Evolutionary conservation across 2,329 filamentous ascomycete species (phyloP), one percentile per base, ranked within the genome.

Genomic region (Cladosporium phlei): DNA sequence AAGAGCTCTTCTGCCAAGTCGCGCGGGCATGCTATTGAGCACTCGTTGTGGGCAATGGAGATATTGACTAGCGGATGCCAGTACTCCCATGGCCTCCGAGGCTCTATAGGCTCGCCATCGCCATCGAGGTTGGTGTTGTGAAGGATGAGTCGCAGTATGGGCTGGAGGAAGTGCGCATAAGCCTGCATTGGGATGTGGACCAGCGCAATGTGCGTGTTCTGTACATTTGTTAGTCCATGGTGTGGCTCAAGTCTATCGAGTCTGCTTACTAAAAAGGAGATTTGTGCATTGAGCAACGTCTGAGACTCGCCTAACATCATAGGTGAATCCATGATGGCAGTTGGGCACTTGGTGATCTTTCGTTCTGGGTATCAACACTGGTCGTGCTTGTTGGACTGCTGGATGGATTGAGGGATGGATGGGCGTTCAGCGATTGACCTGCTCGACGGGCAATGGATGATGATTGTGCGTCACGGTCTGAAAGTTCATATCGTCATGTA

Each of bases 21-120:
- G 49, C 80, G 80, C 52, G 91, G 85, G 63, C 91, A 97, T 45
- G 95, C 88, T 43, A 98, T 78, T 3, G 89, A 95, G 69, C 88
- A 95, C 67, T 96, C 93, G 46, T 95, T 79, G 0, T 89, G 88
- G 0, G 90, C 97, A 59, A 97, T 79, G 52, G 88, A 94, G 56
- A 98, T 82, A 66, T 97, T 97, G 64, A 96, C 78, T 66, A 98
- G 97, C 34, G 82, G 82, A 67, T 93, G 85, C 61, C 73, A 72
- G 52, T 65, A 72, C 12, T 68, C 69, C 75, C 69, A 74, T 12
- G 65, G 62, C 46, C 62, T 66, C 19, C 59, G 60, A 11, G 58
- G 54, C 48, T 60, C 46, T 10, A 61, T 58, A 25, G 66, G 61
- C 8, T 66, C 53, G 35, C 68, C 67, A 32, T 69, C 65, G 45